Base-by-base conservation (phyloP, 1,284 basidiomycete genomes). In the Cryptococcus jaspeensis region DNA sequence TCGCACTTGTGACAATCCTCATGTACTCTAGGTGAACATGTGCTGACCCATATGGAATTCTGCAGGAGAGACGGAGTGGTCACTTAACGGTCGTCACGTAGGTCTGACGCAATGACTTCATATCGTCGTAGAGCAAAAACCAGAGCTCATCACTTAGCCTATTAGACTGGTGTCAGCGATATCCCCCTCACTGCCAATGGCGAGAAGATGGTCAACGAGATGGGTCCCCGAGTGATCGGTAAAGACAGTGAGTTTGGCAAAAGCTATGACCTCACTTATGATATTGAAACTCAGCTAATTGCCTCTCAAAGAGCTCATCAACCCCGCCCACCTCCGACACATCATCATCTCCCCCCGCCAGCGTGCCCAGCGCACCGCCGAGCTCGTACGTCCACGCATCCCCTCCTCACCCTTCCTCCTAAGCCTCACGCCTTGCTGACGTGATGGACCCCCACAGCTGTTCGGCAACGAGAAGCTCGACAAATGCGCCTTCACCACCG, bases 31-130 rank as follows among this genome's bases (percentile, higher is more conserved):
- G 28, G 16, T 35, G 23, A 36, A 32, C 11, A n/a, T 49, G 23
- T 23, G 25, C 38, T 32, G 25, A 39, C 38, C 6, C 35, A 32
- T 32, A 9, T 4, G 28, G 5, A 32, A 32, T 9, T n/a, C 16
- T 12, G 40, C 67, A 90, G 90, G 92, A 43, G 89, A 95, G 80
- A 96, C 92, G 1, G 92, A 94, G 73, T 96, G 92, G 92, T 89
- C 88, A n/a, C 70, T 89, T 53, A 92, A 88, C 65, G 92, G 89
- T 64, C 84, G 89, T 57, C 90, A 92, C 78, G 89, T 89, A 75
- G 54, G 80, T 70, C 16, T n/a, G 43, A 18, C 41, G 49, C 40
- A n/a, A n/a, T 22, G 39, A 22, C 41, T 49, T 39, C 38, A 42
- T 28, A 46, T 54, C 15, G 35, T 13, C 13, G 35, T n/a, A n/a